Percentiles rank a stretch among this genome's conserved stretches.
Conservation (phyloP, 768 basidiomycete species). For the Suillus weaverae region DNA sequence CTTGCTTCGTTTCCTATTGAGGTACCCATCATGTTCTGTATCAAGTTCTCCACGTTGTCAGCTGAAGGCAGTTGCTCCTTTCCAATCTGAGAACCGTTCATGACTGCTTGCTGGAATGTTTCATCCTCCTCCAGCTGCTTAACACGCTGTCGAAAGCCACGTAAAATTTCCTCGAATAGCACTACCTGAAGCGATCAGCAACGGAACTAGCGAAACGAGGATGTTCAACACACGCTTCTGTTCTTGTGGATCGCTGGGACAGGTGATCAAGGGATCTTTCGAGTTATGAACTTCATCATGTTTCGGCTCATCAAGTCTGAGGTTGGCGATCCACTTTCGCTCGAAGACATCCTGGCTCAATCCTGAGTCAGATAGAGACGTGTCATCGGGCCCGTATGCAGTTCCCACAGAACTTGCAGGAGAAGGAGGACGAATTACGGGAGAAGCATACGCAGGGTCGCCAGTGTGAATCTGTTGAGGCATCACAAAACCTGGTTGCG, state of each 20-base stretch:
- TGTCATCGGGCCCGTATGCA: slow-evolving; percentile 47
- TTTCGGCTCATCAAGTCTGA: slow-evolving; percentile 36
- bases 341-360: slow-evolving; percentile 39
- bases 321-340: slow-evolving; percentile 33
- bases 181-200: slow-evolving; percentile 20
- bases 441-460: slow-evolving; percentile 44
- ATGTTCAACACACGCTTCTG: slow-evolving; percentile 38
- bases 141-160: slow-evolving; percentile 36
- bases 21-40: slow-evolving; percentile 40
- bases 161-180: slow-evolving; percentile 39
- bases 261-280: slow-evolving; percentile 33
- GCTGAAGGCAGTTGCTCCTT: slow-evolving; percentile 37
- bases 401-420: slow-evolving; percentile 49
- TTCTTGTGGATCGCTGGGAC: slow-evolving; percentile 32
- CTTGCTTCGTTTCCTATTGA: slow-evolving; percentile 16
- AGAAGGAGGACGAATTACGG: slow-evolving; percentile 46
- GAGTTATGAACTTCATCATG: slow-evolving; percentile 39
- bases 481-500: slow-evolving; percentile 26
- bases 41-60: slow-evolving; percentile 39
- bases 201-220: not conserved
- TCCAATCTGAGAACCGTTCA: slow-evolving; percentile 36
- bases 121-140: slow-evolving; percentile 46
- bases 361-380: slow-evolving; percentile 40
- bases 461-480: slow-evolving; percentile 32
- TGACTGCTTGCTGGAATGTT: slow-evolving; percentile 39